Percentiles rank a stretch among this genome's conserved stretches.
Evolutionary conservation across 2,329 filamentous ascomycete genomes (phyloP).

Genomic region (Magnaporthales sp.): DNA sequence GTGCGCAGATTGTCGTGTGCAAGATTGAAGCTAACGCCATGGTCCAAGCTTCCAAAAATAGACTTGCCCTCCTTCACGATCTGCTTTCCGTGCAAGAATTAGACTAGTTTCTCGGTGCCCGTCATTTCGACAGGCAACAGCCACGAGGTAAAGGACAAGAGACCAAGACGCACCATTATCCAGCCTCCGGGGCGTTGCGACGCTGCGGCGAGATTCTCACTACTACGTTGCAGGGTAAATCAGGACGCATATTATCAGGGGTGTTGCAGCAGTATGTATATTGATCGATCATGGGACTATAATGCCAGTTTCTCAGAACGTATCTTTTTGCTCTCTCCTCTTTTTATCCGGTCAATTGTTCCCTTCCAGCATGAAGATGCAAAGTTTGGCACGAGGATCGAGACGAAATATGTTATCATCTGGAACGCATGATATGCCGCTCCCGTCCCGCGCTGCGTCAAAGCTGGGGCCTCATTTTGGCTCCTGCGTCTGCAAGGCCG

Average conservation of each 20-base stretch:
- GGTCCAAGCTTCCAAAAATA: not conserved
- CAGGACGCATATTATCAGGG: not conserved
- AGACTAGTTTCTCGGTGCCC: not conserved
- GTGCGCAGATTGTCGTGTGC: not conserved
- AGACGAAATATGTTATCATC: not conserved
- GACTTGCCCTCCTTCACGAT: not conserved
- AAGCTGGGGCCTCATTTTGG: not conserved
- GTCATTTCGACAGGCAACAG: not conserved
- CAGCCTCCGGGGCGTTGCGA: not conserved
- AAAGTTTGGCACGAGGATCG: not conserved
- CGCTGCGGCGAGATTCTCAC: not conserved
- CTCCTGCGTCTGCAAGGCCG: not conserved
- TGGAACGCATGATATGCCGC: constrained; percentile 1
- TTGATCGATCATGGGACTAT: not conserved
- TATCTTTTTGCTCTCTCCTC: not conserved
- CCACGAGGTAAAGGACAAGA: not conserved
- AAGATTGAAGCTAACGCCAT: not conserved
- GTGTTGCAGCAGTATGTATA: not conserved
- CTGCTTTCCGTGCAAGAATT: not conserved
- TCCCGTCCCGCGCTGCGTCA: not conserved
- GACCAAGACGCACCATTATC: not conserved
- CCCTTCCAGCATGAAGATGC: not conserved
- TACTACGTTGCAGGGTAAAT: not conserved
- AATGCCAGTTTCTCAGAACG: not conserved
- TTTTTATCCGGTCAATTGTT: not conserved